These are phyloP conservation scores for Podosphaera fusca DNA, from an alignment of 2,329 filamentous ascomycete genomes.

Conservation along the genomic window DNA sequence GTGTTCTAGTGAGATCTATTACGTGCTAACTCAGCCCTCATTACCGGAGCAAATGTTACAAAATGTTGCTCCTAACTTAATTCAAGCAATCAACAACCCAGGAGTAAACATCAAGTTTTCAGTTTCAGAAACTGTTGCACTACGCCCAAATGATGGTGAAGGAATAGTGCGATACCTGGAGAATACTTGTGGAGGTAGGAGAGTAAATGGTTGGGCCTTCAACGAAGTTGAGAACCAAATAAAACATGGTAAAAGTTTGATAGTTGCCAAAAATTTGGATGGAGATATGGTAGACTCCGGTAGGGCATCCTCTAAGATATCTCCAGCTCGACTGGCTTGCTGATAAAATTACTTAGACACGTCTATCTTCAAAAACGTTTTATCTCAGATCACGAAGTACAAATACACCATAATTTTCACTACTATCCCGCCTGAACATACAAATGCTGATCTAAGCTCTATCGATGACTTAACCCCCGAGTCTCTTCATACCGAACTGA, in stretches of 20 bases:
- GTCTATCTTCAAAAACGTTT: background rate
- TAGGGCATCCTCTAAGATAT: slow-evolving; percentile 6
- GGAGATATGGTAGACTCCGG: slow-evolving; percentile 23
- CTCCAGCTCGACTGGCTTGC: background rate
- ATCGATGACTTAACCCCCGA: background rate
- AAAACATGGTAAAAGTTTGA: slow-evolving; percentile 5
- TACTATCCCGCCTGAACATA: slow-evolving; percentile 28
- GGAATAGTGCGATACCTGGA: slow-evolving; percentile 23
- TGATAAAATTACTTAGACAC: background rate
- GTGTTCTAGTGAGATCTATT: slow-evolving; percentile 55
- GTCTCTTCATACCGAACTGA: slow-evolving; percentile 43
- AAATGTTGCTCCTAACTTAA: slow-evolving; percentile 24
- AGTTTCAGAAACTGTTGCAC: slow-evolving; percentile 35
- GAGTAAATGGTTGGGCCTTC: slow-evolving; percentile 3
- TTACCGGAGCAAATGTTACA: slow-evolving; percentile 47
- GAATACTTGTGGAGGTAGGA: slow-evolving; percentile 22
- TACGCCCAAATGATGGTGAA: slow-evolving; percentile 18
- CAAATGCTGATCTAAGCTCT: background rate
- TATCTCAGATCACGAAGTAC: slow-evolving; percentile 2
- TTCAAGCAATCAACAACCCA: slow-evolving; percentile 16
- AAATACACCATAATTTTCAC: slow-evolving; percentile 58
- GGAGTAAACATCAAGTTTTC: slow-evolving; percentile 9
- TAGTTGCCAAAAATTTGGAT: slow-evolving; percentile 4
- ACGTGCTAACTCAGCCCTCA: slow-evolving; percentile 57
- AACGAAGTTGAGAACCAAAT: background rate